Evolutionary conservation across 2,329 filamentous ascomycete species (phyloP), one percentile per base, ranked within the genome.

Genomic region (Bipolaris gigantea): DNA sequence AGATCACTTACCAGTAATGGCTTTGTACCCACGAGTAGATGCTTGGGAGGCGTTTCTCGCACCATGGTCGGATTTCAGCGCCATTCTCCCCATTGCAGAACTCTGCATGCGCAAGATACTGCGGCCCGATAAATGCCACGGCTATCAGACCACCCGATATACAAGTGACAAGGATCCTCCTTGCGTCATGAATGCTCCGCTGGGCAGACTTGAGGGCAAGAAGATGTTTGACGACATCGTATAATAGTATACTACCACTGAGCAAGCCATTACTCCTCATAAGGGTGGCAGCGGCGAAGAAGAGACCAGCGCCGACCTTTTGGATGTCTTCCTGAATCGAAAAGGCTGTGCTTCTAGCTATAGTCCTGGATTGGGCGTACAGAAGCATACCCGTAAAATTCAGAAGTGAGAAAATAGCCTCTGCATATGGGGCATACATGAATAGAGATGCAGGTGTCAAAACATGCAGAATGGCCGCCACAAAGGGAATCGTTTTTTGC

Each of bases 21-120:
- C 81, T 81, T 71, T 99, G 94, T 2, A 97, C 93, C 79, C 89
- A 97, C 0, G 85, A 82, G 75, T 96, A 97, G 56, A 99, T 92
- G 71, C 91, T 96, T 4, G 94, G 94, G 11, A 92, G 59, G n/a
- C 76, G 72, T 16, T 78, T 80, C 18, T 74, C 70, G 72, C 94
- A 99, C 94, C 94, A 99, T 4, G 85, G 83, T 52, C 89, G 69
- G 4, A 43, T 33, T 30, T 45, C 54, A 40, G 53, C 21, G 34
- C 35, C 36, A 18, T 11, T 52, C 13, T 39, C 52, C 35, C 59
- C 55, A 35, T 55, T 57, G 79, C 49, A 77, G 72, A 88, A 97
- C 36, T 84, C 81, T 46, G 73, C 71, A 74, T 90, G 97, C 2
- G 92, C 92, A 33, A 89, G 64, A 43, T 81, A 78, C 70, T 99